These are phyloP conservation scores for Pyrenophora teres DNA, from an alignment of 2,329 filamentous ascomycete genomes.

Conservation along the genomic window DNA sequence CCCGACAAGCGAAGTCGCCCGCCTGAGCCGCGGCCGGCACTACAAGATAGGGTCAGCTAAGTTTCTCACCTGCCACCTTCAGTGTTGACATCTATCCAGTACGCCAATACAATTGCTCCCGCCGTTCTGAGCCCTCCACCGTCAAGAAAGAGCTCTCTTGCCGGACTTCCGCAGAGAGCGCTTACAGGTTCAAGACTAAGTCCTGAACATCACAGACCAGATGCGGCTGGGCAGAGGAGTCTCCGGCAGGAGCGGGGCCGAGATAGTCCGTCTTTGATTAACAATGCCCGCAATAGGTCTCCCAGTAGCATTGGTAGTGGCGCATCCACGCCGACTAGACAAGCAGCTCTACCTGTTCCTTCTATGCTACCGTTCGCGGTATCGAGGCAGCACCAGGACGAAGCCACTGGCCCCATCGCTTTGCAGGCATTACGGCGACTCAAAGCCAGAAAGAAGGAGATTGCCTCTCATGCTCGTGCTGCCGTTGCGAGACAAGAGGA, in stretches of 20 bases:
- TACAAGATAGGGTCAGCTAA: conserved; percentile 10
- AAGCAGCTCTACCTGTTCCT: conserved; percentile 24
- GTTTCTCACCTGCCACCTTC: not conserved
- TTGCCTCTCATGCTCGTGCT: conserved; percentile 1
- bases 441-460: conserved; percentile 8
- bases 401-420: not conserved
- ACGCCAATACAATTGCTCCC: conserved; percentile 5
- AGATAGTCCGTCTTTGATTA: not conserved
- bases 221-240: not conserved
- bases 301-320: conserved; percentile 19
- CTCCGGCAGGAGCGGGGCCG: not conserved
- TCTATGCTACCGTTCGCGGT: conserved; percentile 23
- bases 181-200: conserved; percentile 4
- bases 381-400: not conserved
- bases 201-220: conserved; percentile 19
- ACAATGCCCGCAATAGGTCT: conserved; percentile 3
- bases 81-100: conserved; percentile 9
- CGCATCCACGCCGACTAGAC: conserved; percentile 25
- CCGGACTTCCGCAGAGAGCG: conserved; percentile 5
- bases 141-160: conserved; percentile 19
- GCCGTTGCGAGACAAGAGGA: not conserved
- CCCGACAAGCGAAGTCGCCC: conserved; percentile 22
- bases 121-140: conserved; percentile 7
- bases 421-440: conserved; percentile 13
- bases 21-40: not conserved